Percentiles rank a stretch among this genome's conserved stretches.
Conservation (phyloP, 2,329 filamentous ascomycete species). For the Stagonosporopsis tanaceti region DNA sequence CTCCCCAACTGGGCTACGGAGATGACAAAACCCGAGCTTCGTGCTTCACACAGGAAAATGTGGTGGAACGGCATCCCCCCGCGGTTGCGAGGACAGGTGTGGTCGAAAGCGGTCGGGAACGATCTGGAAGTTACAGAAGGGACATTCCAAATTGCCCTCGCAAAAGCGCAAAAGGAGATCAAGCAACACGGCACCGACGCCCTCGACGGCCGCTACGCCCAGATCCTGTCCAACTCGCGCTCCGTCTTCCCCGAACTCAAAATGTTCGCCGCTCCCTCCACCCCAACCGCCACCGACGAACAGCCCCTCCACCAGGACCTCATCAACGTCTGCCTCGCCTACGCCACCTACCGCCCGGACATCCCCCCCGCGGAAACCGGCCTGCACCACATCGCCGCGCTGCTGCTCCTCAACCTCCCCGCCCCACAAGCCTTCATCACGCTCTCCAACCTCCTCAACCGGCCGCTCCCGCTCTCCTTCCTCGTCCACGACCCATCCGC, state of each 20-base stretch:
- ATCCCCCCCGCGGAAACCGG: slow-evolving; percentile 72
- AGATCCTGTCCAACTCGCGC: slow-evolving; percentile 63
- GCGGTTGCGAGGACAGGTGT: slow-evolving; percentile 72
- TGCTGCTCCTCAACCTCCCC: slow-evolving; percentile 76
- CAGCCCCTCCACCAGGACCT: slow-evolving; percentile 73
- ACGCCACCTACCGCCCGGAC: slow-evolving; percentile 82
- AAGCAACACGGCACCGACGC: slow-evolving; percentile 61
- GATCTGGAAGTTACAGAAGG: slow-evolving; percentile 71
- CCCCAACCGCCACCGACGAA: slow-evolving; percentile 46
- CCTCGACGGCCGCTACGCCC: slow-evolving; percentile 35
- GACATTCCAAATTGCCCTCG: slow-evolving; percentile 75
- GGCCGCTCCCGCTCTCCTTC: slow-evolving; percentile 77
- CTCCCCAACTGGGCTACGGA: slow-evolving; percentile 78
- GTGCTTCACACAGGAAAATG: slow-evolving; percentile 64
- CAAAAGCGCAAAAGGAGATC: slow-evolving; percentile 68
- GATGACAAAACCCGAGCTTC: slow-evolving; percentile 55
- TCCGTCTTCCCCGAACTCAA: slow-evolving; percentile 75
- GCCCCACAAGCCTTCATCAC: slow-evolving; percentile 72
- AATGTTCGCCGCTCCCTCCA: slow-evolving; percentile 67
- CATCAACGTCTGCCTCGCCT: slow-evolving; percentile 77
- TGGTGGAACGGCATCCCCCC: slow-evolving; percentile 85
- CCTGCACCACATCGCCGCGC: slow-evolving; percentile 76
- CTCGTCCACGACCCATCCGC: slow-evolving; percentile 74
- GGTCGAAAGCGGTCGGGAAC: slow-evolving; percentile 76
- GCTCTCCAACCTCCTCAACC: slow-evolving; percentile 79